Conservation (phyloP, 2,329 filamentous ascomycete genomes). For the Emmonsia crescens region DNA sequence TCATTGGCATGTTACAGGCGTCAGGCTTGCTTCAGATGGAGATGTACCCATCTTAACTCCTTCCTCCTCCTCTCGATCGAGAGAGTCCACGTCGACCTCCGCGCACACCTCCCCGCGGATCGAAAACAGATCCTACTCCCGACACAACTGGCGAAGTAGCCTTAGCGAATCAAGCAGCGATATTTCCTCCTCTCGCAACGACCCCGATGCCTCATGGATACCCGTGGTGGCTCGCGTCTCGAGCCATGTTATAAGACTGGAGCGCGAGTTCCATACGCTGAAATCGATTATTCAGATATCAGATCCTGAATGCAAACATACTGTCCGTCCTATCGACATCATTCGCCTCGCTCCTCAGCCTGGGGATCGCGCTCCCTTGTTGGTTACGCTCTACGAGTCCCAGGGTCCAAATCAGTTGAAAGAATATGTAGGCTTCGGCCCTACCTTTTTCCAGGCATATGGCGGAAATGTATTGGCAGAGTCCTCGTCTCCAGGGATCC, state of each 20-base stretch:
- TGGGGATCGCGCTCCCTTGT: constrained; percentile 58
- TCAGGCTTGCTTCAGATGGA: constrained; percentile 44
- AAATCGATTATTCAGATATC: constrained; percentile 59
- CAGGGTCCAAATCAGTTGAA: constrained; percentile 63
- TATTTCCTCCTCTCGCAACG: constrained; percentile 29
- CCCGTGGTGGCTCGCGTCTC: constrained; percentile 73
- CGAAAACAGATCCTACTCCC: constrained; percentile 30
- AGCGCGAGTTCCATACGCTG: constrained; percentile 76
- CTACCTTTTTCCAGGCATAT: constrained; percentile 56
- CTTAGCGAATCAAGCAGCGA: constrained; percentile 41
- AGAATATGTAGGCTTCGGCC: constrained; percentile 65
- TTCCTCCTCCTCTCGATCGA: constrained; percentile 36
- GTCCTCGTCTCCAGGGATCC: constrained; percentile 41
- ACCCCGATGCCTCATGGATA: constrained; percentile 38
- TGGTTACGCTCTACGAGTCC: constrained; percentile 71
- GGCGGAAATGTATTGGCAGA: constrained; percentile 34
- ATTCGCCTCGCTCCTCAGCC: constrained; percentile 57
- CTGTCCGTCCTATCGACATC: constrained; percentile 70
- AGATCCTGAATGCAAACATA: constrained; percentile 64
- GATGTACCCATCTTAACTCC: constrained; percentile 17
- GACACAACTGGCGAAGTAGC: constrained; percentile 40
- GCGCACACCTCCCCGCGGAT: constrained; percentile 34
- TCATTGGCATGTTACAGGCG: constrained; percentile 68
- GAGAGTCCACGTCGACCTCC: constrained; percentile 34
- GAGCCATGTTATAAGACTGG: constrained; percentile 68